Evolutionary conservation across 371 early-diverging fungal genomes (phyloP), one percentile per base, ranked within the genome.

Genomic region (Batkoa obscura): DNA sequence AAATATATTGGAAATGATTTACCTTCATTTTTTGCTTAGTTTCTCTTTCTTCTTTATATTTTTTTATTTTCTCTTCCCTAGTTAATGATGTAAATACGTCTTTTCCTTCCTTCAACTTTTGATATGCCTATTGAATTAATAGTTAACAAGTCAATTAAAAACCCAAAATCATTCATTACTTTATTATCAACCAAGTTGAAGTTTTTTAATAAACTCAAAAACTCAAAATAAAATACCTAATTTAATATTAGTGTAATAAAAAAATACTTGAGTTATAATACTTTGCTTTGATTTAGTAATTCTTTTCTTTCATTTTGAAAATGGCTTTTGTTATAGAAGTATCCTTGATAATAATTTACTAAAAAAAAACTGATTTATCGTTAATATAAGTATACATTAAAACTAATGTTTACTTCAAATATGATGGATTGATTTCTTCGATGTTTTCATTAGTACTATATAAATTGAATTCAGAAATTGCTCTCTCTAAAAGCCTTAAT

Each of bases 371-470:
- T 80, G 60, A n/a, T 4, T 5, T 43, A 15, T 36, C 10, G 33
- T 17, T 15, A n/a, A 55, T 9, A 43, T 49, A 5, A 33, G 6
- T 15, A 50, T 30, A 17, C n/a, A 2, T 17, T 43, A 50, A 35
- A 17, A 17, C 36, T 33, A 41, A 10, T 8, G 34, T 45, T 13
- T 72, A 73, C 75, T 74, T 72, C 39, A 94, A 68, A 64, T 91
- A 86, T 34, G 72, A 67, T 3, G 89, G 81, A 59, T 80, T 81
- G 50, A 91, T 80, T 61, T 94, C 94, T 13, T 94, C 90, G 41
- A 87, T 47, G 3, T 78, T 69, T 60, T 94, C 94, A 66, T 94
- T 93, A 9, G 69, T 69, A 62, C 88, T 88, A 62, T 93, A 93
- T 36, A 93, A 63, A 17, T 32, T 9, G 23, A 47, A 47, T 8